Base-by-base conservation (phyloP, 2,329 filamentous ascomycete species). In the Hypoxylon sp. region DNA sequence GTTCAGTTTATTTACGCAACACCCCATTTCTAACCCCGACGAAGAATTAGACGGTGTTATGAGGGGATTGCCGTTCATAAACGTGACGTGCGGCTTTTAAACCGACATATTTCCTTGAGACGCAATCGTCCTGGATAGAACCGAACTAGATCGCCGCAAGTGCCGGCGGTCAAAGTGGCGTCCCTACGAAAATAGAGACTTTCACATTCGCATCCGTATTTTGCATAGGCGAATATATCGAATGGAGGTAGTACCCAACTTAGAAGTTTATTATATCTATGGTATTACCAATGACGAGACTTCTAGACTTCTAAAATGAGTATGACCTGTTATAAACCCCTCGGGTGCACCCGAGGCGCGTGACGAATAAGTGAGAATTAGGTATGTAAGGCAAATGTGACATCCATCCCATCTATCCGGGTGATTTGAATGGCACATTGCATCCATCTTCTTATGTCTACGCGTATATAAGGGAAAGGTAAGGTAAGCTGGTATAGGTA, bases 1-100 rank as follows among this genome's bases (percentile, higher is more conserved):
- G 46, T 56, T 47, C 56, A 52, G 22, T 26, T 41, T 20, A 10
- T 52, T 20, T 20, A 20, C 55, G 49, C 41, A 54, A 56, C 53
- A 43, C 7, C 19, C 20, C 15, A 53, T 50, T 13, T 26, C 24
- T 32, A 22, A 8, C 34, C 17, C 13, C 11, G 37, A 39, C 48
- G 17, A 56, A 44, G 20, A 24, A 41, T 19, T 17, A 50, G 15
- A 53, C 13, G 17, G 3, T 37, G 4, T 34, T 24, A 3, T 17
- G n/a, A 28, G 28, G 19, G 17, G 34, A 34, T 55, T 48, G 6
- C 15, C 28, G 13, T 43, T 49, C 10, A 26, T 46, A 39, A 8
- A 22, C 19, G 34, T 19, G n/a, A 24, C 22, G 1, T 20, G n/a
- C 15, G 24, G 4, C 19, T 26, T 11, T 48, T 10, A 22, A 43